Evolutionary conservation across 345 rosid species (phyloP).

Genomic region (Brassica napus): Da-Ae NC_063438.1:19823001-19823500

Average conservation of each 20-base stretch:
- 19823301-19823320: conserved; percentile 87
- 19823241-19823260: conserved; percentile 67
- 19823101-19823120: conserved; percentile 23
- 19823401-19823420: not conserved
- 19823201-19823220: not conserved
- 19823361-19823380: not conserved
- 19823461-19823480: conserved; percentile 75
- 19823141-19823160: not conserved
- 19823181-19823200: conserved; percentile 29
- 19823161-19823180: not conserved
- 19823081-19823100: conserved; percentile 24
- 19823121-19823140: conserved; percentile 7
- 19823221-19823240: conserved; percentile 1
- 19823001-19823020: not conserved
- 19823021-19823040: conserved; percentile 21
- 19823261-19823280: conserved; percentile 87
- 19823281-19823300: conserved; percentile 90
- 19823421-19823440: conserved; percentile 61
- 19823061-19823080: conserved; percentile 1
- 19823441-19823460: conserved; percentile 83
- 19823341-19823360: not conserved
- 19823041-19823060: not conserved
- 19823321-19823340: conserved; percentile 61
- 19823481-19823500: conserved; percentile 57
- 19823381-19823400: not conserved